phyloP scores from a whole-genome alignment of 1,284 basidiomycete species.

The Sanghuangporus weigelae region DNA sequence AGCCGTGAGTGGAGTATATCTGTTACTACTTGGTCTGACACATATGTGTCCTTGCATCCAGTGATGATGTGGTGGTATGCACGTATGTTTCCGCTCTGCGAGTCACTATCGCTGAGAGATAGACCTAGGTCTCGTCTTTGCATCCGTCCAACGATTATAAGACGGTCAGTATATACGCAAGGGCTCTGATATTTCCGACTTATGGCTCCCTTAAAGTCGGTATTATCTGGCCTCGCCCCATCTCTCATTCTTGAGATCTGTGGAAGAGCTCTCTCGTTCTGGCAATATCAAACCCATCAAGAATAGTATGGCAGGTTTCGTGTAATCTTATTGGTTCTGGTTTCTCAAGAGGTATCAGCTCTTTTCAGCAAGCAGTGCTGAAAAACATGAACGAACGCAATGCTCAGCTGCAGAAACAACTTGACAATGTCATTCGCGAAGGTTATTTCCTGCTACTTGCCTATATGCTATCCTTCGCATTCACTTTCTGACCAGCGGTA shows the following conservation, averaged over 20 bases:
- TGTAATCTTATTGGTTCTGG: neutral
- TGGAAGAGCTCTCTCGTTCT: constrained; percentile 75
- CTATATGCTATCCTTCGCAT: neutral
- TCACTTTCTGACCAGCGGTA: neutral
- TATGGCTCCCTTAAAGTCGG: constrained; percentile 49
- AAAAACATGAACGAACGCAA: constrained; percentile 77
- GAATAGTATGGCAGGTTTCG: constrained; percentile 49
- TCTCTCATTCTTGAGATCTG: constrained; percentile 74
- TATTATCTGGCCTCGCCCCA: constrained; percentile 71
- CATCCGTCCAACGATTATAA: constrained; percentile 84
- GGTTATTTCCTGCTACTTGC: constrained; percentile 34
- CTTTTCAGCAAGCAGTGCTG: constrained; percentile 75
- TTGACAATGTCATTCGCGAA: constrained; percentile 77
- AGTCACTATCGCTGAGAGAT: neutral
- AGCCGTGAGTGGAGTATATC: constrained; percentile 49
- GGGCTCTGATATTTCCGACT: constrained; percentile 6
- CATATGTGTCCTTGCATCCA: constrained; percentile 24
- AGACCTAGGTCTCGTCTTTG: constrained; percentile 61
- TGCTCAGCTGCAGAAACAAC: constrained; percentile 71
- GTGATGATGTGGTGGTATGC: constrained; percentile 77
- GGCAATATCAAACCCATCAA: constrained; percentile 84
- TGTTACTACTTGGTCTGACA: neutral
- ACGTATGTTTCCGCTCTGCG: neutral
- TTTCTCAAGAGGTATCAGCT: constrained; percentile 35
- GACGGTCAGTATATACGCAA: constrained; percentile 41